Conservation (phyloP, 768 basidiomycete genomes). For the Hydnomerulius pinastri region DNA sequence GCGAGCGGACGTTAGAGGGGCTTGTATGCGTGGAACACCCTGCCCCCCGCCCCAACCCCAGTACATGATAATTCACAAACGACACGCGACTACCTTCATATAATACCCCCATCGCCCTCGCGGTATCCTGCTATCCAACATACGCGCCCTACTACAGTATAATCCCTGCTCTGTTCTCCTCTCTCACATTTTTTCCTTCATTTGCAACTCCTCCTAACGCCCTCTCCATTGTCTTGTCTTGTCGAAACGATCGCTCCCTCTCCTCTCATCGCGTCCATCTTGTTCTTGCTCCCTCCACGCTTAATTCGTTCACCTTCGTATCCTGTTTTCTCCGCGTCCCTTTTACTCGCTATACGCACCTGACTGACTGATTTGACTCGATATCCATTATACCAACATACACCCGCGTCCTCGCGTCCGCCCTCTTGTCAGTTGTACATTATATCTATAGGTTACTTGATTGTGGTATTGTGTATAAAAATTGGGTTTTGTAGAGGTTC, state of each 20-base stretch:
- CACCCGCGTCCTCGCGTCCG: slow-evolving; percentile 11
- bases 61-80: neutral
- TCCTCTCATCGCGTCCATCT: neutral
- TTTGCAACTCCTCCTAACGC: neutral
- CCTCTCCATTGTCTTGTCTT: too few species aligned
- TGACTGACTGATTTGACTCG: neutral
- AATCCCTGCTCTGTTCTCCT: neutral
- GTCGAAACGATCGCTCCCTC: too few species aligned
- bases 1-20: neutral
- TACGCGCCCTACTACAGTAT: neutral
- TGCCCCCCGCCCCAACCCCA: neutral
- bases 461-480: slow-evolving; percentile 1
- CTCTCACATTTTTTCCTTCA: neutral
- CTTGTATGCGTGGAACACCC: neutral
- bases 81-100: neutral
- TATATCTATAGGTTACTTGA: slow-evolving; percentile 4
- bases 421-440: slow-evolving; percentile 6
- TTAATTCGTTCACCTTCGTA: neutral
- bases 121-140: neutral
- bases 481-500: neutral
- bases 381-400: slow-evolving; percentile 3
- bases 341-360: too few species aligned
- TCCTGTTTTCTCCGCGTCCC: neutral
- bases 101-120: neutral
- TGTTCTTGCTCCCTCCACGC: neutral